A percentile compares a stretch with the other conserved stretches of the same genome.
Evolutionary conservation across 2,329 filamentous ascomycete genomes (phyloP).

Genomic region (Pseudogymnoascus sp.): DNA sequence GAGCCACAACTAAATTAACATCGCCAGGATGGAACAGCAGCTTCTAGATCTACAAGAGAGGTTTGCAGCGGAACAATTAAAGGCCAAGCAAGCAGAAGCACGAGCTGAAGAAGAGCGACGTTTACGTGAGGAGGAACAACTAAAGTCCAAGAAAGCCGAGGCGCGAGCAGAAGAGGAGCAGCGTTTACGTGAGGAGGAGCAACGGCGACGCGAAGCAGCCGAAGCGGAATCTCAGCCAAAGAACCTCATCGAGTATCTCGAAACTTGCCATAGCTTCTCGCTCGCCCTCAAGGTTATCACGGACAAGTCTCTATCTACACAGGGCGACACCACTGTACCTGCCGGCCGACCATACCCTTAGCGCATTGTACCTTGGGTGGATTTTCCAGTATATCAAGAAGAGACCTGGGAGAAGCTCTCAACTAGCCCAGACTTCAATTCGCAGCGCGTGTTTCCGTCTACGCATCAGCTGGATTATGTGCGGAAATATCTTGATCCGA

Average conservation of each 20-base stretch:
- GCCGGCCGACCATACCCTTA: conserved; percentile 28
- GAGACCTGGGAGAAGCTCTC: conserved; percentile 26
- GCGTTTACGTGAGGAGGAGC: conserved; percentile 18
- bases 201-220: conserved; percentile 14
- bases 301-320: conserved; percentile 26
- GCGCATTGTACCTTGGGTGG: conserved; percentile 31
- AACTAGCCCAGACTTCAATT: conserved; percentile 20
- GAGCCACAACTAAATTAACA: background rate
- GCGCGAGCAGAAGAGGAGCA: conserved; percentile 14
- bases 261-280: conserved; percentile 27
- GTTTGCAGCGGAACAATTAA: background rate
- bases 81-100: conserved; percentile 23
- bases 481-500: conserved; percentile 23
- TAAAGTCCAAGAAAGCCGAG: background rate
- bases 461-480: conserved; percentile 29
- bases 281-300: conserved; percentile 27
- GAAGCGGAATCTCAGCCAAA: background rate
- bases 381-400: conserved; percentile 28
- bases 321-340: conserved; percentile 29
- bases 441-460: conserved; percentile 26
- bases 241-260: conserved; percentile 23
- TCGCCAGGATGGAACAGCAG: background rate
- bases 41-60: background rate
- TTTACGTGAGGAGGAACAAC: conserved; percentile 16
- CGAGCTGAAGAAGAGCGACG: conserved; percentile 20